phyloP scores from a whole-genome alignment of 352 stramenopile genomes.

The Thraustotheca clavata region DNA sequence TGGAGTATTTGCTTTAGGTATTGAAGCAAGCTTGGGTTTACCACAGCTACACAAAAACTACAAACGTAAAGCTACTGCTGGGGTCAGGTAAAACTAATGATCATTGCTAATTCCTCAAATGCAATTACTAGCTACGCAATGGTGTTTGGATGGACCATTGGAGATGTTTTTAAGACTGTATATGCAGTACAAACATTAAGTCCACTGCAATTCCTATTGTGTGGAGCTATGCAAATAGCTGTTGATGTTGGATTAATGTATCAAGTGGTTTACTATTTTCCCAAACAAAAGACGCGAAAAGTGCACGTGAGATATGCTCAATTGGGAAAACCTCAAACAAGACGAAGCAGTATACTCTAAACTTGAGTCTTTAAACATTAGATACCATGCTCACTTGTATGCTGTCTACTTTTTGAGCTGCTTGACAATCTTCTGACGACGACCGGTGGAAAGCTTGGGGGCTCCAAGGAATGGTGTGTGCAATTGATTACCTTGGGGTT shows the following conservation, averaged over 20 bases:
- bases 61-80: neutral
- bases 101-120: neutral
- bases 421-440: slow-evolving; percentile 85
- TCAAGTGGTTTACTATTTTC: neutral
- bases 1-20: neutral
- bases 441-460: slow-evolving; percentile 79
- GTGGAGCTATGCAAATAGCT: neutral
- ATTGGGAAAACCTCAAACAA: too few species aligned
- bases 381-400: neutral
- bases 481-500: slow-evolving; percentile 50
- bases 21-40: neutral
- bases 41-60: neutral
- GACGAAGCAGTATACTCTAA: too few species aligned
- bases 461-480: slow-evolving; percentile 77
- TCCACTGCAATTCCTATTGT: neutral
- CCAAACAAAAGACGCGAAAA: too few species aligned
- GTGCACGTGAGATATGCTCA: too few species aligned
- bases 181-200: neutral
- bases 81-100: neutral
- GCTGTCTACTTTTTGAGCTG: slow-evolving; percentile 69
- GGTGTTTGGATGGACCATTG: neutral
- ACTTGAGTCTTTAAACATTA: slow-evolving; percentile 5
- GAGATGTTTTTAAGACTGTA: neutral
- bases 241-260: neutral
- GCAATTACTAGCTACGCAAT: neutral